A percentile compares a stretch with the other conserved stretches of the same genome.
These are phyloP conservation scores for Boeremia exigua DNA, from an alignment of 2,329 filamentous ascomycete species.

Conservation along the genomic window DNA sequence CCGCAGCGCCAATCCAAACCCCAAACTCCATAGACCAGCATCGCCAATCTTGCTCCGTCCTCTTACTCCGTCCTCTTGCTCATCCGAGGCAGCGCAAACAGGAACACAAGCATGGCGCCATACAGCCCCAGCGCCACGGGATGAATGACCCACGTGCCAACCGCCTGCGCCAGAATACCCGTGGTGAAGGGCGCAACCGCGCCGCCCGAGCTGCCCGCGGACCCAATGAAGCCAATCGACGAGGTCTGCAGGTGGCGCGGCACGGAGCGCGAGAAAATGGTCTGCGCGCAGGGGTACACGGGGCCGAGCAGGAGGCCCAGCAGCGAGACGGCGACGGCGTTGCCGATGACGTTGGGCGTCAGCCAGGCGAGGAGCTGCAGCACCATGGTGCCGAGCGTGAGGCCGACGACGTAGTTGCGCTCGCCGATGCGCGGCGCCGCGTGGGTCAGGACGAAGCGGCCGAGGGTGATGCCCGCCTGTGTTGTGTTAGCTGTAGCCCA, in stretches of 20 bases:
- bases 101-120: constrained; percentile 68
- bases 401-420: constrained; percentile 68
- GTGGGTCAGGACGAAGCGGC: constrained; percentile 73
- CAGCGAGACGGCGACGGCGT: constrained; percentile 59
- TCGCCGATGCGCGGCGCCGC: constrained; percentile 73
- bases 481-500: background rate
- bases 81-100: constrained; percentile 64
- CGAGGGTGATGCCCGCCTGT: constrained; percentile 76
- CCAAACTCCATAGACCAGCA: no score
- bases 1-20: no score
- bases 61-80: constrained; percentile 66
- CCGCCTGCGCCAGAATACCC: constrained; percentile 66
- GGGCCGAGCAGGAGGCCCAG: constrained; percentile 79
- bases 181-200: constrained; percentile 71
- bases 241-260: constrained; percentile 66
- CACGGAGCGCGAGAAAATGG: constrained; percentile 68
- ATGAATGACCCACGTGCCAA: constrained; percentile 67
- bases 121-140: constrained; percentile 73
- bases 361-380: constrained; percentile 82
- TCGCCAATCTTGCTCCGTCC: no score
- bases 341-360: constrained; percentile 70
- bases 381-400: constrained; percentile 65
- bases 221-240: constrained; percentile 70
- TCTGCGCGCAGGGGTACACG: constrained; percentile 75
- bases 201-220: constrained; percentile 72